A percentile compares a stretch with the other conserved stretches of the same genome.
These are phyloP conservation scores for Sedum album DNA, from an alignment of 164 flowering plant genomes.

Conservation along the genomic window DNA sequence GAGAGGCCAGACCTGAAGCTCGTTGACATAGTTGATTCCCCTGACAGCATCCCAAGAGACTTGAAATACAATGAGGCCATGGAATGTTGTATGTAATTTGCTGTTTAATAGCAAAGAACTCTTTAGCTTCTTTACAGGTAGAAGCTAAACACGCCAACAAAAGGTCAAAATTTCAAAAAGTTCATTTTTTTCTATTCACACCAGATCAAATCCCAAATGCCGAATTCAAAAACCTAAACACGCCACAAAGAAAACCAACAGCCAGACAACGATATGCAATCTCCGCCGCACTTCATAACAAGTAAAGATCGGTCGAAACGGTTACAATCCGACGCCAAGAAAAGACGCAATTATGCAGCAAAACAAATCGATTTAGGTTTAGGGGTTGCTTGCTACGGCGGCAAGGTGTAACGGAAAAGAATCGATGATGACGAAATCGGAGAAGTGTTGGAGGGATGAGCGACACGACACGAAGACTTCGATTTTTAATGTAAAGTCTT, in stretches of 20 bases:
- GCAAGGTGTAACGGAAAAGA: neutral
- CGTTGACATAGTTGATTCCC: constrained; percentile 76
- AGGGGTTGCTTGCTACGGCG: neutral
- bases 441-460: neutral
- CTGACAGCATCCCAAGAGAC: constrained; percentile 63
- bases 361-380: neutral
- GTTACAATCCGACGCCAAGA: neutral
- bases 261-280: neutral
- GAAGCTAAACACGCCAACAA: too few relatives aligned
- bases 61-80: constrained; percentile 84
- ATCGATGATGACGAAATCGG: neutral
- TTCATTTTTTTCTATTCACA: constrained; percentile 29
- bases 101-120: constrained; percentile 41
- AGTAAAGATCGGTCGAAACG: neutral
- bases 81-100: constrained; percentile 63
- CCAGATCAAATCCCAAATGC: neutral
- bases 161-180: too few relatives aligned
- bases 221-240: neutral
- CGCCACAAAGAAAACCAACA: neutral
- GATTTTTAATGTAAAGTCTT: neutral
- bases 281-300: neutral
- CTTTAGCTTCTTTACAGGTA: constrained; percentile 65
- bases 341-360: neutral
- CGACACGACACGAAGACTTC: neutral
- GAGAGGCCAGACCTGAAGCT: constrained; percentile 66